Evolutionary conservation across 2,329 filamentous ascomycete species (phyloP), one percentile per base, ranked within the genome.

Genomic region (Colletotrichum sp.): DNA sequence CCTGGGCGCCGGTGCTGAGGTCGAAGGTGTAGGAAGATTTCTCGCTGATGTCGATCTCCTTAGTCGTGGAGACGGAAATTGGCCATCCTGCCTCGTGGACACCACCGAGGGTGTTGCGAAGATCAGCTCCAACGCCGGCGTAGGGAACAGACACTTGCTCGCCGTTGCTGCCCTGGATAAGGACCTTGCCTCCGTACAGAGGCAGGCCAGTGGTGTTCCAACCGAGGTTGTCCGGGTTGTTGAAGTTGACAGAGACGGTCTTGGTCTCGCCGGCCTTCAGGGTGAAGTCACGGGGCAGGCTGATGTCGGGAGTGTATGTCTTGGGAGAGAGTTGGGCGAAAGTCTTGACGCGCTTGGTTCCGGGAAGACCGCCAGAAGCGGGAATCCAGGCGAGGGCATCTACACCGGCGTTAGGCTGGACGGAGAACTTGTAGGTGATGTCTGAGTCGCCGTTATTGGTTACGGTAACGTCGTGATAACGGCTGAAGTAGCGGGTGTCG

Each of bases 111-210:
- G 70, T 76, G 66, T 72, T 69, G 28, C 73, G 74, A 38, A 77
- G 76, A 26, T 76, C 69, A n/a, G 73, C 76, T 28, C 73, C 76
- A 15, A 77, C 73, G 30, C 80, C 82, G 34, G 79, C 75, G 64
- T 88, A 88, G 6, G 86, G 86, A 36, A 89, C 83, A 18, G 83
- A 84, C 8, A 88, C 80, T 16, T 81, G 78, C 75, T 88, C 87
- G 18, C 83, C 85, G 60, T 86, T 85, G 68, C 82, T 81, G 30
- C 84, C 84, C 12, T 81, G 81, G 48, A 85, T 77, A 18, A 83
- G 73, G 55, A 85, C 79, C 75, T 83, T 84, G 36, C 84, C 84
- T 55, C 82, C 82, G 69, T 85, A 85, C 30, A 84, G 77, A 6
- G 83, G 83, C 65, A 85, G 72, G 34, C 72, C 72, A n/a, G 77